Evolutionary conservation across 2,329 filamentous ascomycete species (phyloP).

Genomic region (Paraphoma sp.): DNA sequence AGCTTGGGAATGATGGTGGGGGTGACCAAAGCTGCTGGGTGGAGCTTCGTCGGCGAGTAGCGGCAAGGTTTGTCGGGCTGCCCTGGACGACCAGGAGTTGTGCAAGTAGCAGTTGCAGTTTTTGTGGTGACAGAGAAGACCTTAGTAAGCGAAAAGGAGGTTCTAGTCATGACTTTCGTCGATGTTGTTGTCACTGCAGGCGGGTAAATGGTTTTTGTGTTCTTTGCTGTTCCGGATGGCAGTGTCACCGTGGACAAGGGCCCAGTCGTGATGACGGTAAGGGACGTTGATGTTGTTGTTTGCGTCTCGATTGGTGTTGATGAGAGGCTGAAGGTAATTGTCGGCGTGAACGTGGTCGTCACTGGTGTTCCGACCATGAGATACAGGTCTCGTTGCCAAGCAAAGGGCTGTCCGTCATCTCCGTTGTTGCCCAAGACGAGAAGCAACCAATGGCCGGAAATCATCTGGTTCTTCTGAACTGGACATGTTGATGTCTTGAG

Average conservation of each 20-base stretch:
- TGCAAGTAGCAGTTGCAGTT: slow-evolving; percentile 49
- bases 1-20: slow-evolving; percentile 30
- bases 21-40: slow-evolving; percentile 37
- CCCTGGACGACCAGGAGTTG: slow-evolving; percentile 34
- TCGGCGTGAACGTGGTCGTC: slow-evolving; percentile 41
- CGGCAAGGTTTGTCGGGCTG: slow-evolving; percentile 43
- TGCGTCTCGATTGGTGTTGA: slow-evolving; percentile 33
- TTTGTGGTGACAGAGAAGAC: slow-evolving; percentile 36
- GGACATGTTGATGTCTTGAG: slow-evolving; percentile 52
- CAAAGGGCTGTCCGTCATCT: slow-evolving; percentile 50
- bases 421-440: slow-evolving; percentile 55
- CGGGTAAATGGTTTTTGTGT: slow-evolving; percentile 41
- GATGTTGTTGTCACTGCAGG: slow-evolving; percentile 30
- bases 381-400: slow-evolving; percentile 50
- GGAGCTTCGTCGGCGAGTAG: slow-evolving; percentile 45
- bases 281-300: slow-evolving; percentile 31
- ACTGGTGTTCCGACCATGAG: slow-evolving; percentile 42
- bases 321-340: slow-evolving; percentile 41
- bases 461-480: slow-evolving; percentile 51
- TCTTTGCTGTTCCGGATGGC: slow-evolving; percentile 40
- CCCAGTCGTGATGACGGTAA: slow-evolving; percentile 30
- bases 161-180: slow-evolving; percentile 35
- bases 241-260: slow-evolving; percentile 40
- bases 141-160: slow-evolving; percentile 34
- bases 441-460: slow-evolving; percentile 53